These are phyloP conservation scores for Xanthoconium stramineum DNA, from an alignment of 768 basidiomycete species.

Conservation along the genomic window DNA sequence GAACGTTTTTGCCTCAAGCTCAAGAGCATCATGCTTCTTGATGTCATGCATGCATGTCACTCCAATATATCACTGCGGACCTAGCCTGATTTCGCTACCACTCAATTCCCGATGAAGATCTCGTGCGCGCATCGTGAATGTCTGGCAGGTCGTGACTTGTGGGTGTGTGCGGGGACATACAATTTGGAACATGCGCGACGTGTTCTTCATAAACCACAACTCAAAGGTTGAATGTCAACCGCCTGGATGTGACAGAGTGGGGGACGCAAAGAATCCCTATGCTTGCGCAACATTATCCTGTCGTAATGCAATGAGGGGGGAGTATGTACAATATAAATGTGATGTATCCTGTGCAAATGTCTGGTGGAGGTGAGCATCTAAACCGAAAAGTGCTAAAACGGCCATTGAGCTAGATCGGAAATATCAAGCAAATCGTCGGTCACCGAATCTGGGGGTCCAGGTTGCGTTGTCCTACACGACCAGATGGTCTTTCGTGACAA, in stretches of 20 bases:
- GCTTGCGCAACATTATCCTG: slow-evolving; percentile 6
- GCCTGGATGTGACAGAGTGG: slow-evolving; percentile 9
- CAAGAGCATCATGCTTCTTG: slow-evolving; percentile 9
- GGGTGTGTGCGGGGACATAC: slow-evolving; percentile 13
- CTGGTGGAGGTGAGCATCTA: slow-evolving; percentile 6
- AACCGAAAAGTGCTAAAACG: background rate
- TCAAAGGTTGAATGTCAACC: background rate
- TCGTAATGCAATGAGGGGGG: slow-evolving; percentile 23
- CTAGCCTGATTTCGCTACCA: slow-evolving; percentile 11
- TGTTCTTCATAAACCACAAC: slow-evolving; percentile 24
- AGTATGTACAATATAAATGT: slow-evolving; percentile 27
- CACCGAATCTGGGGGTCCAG: background rate
- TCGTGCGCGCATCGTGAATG: slow-evolving; percentile 16
- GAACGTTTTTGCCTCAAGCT: slow-evolving; percentile 27
- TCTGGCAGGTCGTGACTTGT: background rate
- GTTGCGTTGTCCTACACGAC: slow-evolving; percentile 19
- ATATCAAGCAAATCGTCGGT: slow-evolving; percentile 1
- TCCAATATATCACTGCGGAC: slow-evolving; percentile 25
- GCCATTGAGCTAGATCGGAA: background rate
- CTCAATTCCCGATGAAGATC: slow-evolving; percentile 26
- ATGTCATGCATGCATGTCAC: slow-evolving; percentile 13
- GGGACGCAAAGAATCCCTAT: slow-evolving; percentile 13
- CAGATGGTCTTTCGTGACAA: slow-evolving; percentile 25
- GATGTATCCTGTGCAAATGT: slow-evolving; percentile 18
- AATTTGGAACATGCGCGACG: slow-evolving; percentile 12